phyloP scores from a whole-genome alignment of 2,329 filamentous ascomycete genomes.

The Penicillium hesseltinei region DNA sequence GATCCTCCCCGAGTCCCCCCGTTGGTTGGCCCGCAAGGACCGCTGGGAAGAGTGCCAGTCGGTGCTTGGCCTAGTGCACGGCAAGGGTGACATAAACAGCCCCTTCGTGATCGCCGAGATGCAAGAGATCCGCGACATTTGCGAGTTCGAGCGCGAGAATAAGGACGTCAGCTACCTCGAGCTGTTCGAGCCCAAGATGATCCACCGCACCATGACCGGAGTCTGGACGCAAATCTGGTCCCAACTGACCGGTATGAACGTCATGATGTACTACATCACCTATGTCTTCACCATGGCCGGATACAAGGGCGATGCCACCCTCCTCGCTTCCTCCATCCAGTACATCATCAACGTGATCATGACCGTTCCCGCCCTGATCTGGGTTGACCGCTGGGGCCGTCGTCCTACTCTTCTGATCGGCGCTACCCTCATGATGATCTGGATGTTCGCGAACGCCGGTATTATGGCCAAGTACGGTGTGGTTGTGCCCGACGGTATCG shows the following conservation, averaged over 20 bases:
- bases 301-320: slow-evolving; percentile 56
- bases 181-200: slow-evolving; percentile 69
- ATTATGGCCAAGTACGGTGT: slow-evolving; percentile 40
- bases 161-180: slow-evolving; percentile 69
- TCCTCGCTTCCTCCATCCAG: slow-evolving; percentile 67
- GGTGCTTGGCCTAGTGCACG: slow-evolving; percentile 59
- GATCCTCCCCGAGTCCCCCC: slow-evolving; percentile 56
- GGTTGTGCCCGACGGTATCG: slow-evolving; percentile 42
- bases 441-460: slow-evolving; percentile 46
- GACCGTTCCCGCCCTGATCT: slow-evolving; percentile 73
- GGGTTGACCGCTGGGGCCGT: slow-evolving; percentile 73
- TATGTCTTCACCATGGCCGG: slow-evolving; percentile 73
- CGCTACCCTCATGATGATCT: slow-evolving; percentile 59
- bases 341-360: slow-evolving; percentile 78
- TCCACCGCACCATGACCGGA: slow-evolving; percentile 70
- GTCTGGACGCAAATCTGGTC: slow-evolving; percentile 74
- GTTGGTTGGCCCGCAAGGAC: slow-evolving; percentile 63
- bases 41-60: slow-evolving; percentile 55
- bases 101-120: slow-evolving; percentile 67
- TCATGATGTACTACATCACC: slow-evolving; percentile 70
- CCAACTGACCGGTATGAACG: slow-evolving; percentile 75
- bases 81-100: slow-evolving; percentile 61
- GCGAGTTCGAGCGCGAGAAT: slow-evolving; percentile 70
- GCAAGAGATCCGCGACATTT: slow-evolving; percentile 69
- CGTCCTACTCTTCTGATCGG: slow-evolving; percentile 66